Conservation (phyloP, 192 early-diverging fungal genomes). For the Radiomyces spectabilis region DNA sequence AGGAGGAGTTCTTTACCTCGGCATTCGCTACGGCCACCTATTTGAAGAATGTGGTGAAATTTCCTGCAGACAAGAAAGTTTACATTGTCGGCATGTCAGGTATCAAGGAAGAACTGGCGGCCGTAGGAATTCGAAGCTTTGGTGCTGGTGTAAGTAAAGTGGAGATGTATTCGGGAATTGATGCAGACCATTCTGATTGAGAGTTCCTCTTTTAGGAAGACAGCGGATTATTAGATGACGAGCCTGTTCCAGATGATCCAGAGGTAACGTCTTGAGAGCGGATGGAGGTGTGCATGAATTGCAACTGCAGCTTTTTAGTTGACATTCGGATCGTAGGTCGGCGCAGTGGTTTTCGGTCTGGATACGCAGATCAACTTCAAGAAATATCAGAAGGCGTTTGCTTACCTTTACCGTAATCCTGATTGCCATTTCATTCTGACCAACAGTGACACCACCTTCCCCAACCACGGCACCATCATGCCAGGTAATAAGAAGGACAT, state of each 20-base stretch:
- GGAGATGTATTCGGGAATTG: neutral
- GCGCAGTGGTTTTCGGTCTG: conserved; percentile 90
- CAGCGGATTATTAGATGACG: conserved; percentile 48
- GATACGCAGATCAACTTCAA: conserved; percentile 89
- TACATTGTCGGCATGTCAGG: conserved; percentile 90
- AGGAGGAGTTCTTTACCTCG: conserved; percentile 92
- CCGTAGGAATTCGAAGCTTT: conserved; percentile 61
- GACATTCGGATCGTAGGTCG: no score
- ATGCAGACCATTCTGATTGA: neutral
- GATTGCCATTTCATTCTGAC: conserved; percentile 84
- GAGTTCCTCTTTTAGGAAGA: conserved; percentile 11
- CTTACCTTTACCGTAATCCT: conserved; percentile 64
- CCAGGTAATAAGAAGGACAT: conserved; percentile 44
- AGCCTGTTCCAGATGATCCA: conserved; percentile 38
- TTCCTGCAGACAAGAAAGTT: conserved; percentile 83
- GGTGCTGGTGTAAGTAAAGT: conserved; percentile 36
- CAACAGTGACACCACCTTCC: conserved; percentile 89
- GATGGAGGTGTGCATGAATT: no score
- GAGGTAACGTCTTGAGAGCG: conserved; percentile 24
- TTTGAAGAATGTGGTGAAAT: conserved; percentile 71
- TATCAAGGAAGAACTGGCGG: conserved; percentile 77
- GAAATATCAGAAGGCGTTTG: conserved; percentile 89
- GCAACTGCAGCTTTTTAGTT: no score
- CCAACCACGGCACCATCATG: conserved; percentile 63
- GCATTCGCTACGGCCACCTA: conserved; percentile 92